These are phyloP conservation scores for Amanita jacksonii DNA, from an alignment of 768 basidiomycete species.

Conservation along the genomic window DNA sequence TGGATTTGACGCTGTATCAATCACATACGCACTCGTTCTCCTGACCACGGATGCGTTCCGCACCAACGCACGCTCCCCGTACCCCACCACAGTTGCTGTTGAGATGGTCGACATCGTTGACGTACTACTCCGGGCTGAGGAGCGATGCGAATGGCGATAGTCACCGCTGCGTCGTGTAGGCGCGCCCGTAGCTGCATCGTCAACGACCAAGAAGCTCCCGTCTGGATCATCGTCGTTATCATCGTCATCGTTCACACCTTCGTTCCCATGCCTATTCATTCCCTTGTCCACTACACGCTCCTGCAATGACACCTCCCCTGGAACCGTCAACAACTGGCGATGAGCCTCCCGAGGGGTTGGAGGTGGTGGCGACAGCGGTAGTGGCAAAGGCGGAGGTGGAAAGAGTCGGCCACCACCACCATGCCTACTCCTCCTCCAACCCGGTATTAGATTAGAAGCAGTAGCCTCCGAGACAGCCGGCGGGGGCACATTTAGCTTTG, in stretches of 20 bases:
- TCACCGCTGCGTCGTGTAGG: too few species aligned
- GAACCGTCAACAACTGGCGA: too few species aligned
- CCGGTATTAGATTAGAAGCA: too few species aligned
- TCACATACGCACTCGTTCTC: conserved; percentile 42
- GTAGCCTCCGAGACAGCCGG: too few species aligned
- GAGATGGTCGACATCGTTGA: conserved; percentile 27
- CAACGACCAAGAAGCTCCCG: conserved; percentile 13
- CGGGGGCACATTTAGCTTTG: too few species aligned
- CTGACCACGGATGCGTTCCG: conserved; percentile 38
- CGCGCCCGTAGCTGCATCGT: conserved; percentile 5
- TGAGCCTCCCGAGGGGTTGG: too few species aligned
- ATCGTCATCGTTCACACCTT: too few species aligned
- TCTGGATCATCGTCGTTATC: conserved; percentile 9
- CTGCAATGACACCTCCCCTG: too few species aligned
- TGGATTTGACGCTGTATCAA: conserved; percentile 19
- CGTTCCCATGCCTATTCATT: too few species aligned
- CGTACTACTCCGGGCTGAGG: conserved; percentile 37
- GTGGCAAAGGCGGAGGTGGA: background rate
- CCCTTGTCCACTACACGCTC: too few species aligned
- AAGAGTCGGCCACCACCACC: conserved; percentile 2
- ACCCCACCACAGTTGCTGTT: conserved; percentile 29
- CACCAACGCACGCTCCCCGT: conserved; percentile 28
- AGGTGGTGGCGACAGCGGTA: background rate
- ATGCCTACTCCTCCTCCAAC: too few species aligned
- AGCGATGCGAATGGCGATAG: conserved; percentile 25